Base-by-base conservation (phyloP, 2,329 filamentous ascomycete species). In the Colletotrichum scovillei region DNA sequence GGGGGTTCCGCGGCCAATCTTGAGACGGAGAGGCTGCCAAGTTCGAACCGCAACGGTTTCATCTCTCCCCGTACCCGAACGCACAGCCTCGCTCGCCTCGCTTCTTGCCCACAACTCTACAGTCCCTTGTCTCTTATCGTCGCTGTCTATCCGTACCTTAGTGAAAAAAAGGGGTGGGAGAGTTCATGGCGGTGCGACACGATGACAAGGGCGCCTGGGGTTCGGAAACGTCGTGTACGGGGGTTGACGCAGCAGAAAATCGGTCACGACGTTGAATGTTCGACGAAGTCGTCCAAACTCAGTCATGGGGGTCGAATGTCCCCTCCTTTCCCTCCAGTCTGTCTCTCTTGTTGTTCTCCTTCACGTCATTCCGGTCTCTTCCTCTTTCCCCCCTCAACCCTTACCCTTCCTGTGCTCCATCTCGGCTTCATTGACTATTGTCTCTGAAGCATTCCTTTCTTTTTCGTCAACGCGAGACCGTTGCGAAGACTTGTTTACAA, bases 31-130 rank as follows among this genome's bases (percentile, higher is more conserved):
- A 63, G 58, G 38, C 52, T 72, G 63, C 63, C 68, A 68, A 58
- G 69, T 68, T 74, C 72, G 68, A 74, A 74, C 72, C 72, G 57
- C 68, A 72, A 74, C 63, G 57, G 72, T 74, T 74, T 74, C 72
- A 74, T 24, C 63, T 65, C 55, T 56, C 69, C 49, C 62, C 6
- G 16, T 19, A 62, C 35, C 67, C 67, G 32, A 53, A 58, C 69
- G 58, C 63, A 74, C 68, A 38, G 68, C 72, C 72, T 74, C 72
- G 57, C 63, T 63, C 26, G 67, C 67, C 68, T 74, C 28, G 55
- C 38, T 38, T 24, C 38, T 42, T 32, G 19, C 42, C 32, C 38
- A n/a, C 14, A 42, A 16, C 38, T 16, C 14, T 16, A 42, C 38
- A 53, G 30, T 30, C 70, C 58, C 38, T 42, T 26, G 28, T 57